phyloP scores from a whole-genome alignment of 441 rosid species.

The Jatropha multifida region DNA sequence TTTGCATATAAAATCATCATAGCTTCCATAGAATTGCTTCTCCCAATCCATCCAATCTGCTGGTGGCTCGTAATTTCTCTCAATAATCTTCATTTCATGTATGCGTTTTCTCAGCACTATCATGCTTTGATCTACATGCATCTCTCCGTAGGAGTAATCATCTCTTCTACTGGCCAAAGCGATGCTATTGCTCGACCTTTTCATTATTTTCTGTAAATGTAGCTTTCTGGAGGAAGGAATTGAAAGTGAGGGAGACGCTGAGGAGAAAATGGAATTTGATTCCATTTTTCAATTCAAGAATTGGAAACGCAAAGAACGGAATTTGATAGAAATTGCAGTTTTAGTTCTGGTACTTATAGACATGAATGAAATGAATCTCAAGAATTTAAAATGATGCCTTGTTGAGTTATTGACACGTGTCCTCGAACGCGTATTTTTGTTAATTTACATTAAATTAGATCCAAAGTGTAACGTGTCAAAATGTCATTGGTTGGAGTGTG shows the following conservation, averaged over 20 bases:
- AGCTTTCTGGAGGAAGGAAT: background rate
- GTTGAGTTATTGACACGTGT: conserved; percentile 14
- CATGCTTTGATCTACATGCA: conserved; percentile 38
- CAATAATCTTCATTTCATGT: conserved; percentile 41
- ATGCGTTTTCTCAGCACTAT: conserved; percentile 43
- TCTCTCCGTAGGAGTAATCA: conserved; percentile 8
- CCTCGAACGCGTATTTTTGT: background rate
- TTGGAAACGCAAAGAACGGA: background rate
- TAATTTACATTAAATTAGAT: background rate
- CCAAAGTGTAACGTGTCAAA: background rate
- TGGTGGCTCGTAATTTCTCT: conserved; percentile 47
- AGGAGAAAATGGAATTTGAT: conserved; percentile 20
- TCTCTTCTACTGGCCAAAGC: conserved; percentile 10
- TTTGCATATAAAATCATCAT: conserved; percentile 33
- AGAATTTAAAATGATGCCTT: background rate
- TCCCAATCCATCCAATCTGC: conserved; percentile 52
- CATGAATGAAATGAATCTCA: background rate
- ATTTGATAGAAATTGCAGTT: background rate
- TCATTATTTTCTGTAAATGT: background rate
- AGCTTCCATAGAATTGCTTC: conserved; percentile 35
- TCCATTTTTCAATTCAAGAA: conserved; percentile 26
- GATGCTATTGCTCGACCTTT: background rate
- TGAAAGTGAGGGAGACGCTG: conserved; percentile 5
- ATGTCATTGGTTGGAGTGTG: background rate
- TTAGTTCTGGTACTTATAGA: conserved; percentile 13